phyloP scores from a whole-genome alignment of 371 early-diverging fungal genomes.

The Mucor irregularis region DNA sequence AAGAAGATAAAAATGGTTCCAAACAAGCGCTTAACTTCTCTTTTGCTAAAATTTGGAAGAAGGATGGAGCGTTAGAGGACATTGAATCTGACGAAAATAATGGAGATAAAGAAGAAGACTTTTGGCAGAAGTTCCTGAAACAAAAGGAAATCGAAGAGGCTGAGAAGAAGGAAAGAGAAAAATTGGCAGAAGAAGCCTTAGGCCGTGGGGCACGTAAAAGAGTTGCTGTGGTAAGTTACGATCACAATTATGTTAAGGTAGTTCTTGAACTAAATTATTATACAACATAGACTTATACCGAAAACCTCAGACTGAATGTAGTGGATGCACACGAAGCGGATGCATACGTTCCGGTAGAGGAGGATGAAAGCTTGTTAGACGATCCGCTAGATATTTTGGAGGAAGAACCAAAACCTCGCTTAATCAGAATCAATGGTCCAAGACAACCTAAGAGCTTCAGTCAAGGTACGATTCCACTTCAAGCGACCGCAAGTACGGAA shows the following conservation, averaged over 20 bases:
- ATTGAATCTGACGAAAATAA: slow-evolving; percentile 3
- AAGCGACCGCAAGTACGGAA: too few species aligned
- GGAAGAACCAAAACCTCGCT: too few species aligned
- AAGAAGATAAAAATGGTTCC: slow-evolving; percentile 11
- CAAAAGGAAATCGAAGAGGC: slow-evolving; percentile 20
- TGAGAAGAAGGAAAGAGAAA: slow-evolving; percentile 18
- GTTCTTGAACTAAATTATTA: not conserved
- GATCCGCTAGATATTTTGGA: too few species aligned
- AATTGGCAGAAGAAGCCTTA: slow-evolving; percentile 11
- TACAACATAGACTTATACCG: not conserved
- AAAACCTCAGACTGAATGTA: too few species aligned
- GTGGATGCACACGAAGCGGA: too few species aligned
- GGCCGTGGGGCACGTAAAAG: slow-evolving; percentile 49
- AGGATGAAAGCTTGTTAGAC: too few species aligned
- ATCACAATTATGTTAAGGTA: not conserved
- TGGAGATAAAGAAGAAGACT: slow-evolving; percentile 27
- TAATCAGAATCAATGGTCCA: too few species aligned
- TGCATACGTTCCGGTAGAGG: too few species aligned
- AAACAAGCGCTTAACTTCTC: slow-evolving; percentile 34
- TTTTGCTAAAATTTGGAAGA: slow-evolving; percentile 50
- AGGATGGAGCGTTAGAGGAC: slow-evolving; percentile 26
- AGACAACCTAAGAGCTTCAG: too few species aligned
- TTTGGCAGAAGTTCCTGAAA: slow-evolving; percentile 49
- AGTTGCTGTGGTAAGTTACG: slow-evolving; percentile 13
- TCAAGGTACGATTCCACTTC: too few species aligned